Evolutionary conservation across 139 green algal genomes (phyloP).

Genomic region (Ulvella scutata): DNA sequence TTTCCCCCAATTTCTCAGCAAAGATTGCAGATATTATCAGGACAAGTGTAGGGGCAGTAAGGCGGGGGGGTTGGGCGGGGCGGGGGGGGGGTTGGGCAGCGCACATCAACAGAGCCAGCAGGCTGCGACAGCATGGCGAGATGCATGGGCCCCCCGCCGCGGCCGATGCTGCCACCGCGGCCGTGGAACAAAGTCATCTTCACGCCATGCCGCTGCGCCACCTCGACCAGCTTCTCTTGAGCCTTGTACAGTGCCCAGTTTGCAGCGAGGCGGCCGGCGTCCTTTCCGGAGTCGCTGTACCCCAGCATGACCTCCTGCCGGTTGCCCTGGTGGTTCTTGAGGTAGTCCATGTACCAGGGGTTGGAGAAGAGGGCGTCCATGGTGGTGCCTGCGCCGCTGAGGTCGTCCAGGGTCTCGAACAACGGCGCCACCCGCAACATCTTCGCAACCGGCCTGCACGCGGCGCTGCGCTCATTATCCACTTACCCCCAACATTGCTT

Average conservation of each 20-base stretch:
- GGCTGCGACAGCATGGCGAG: constrained; percentile 90
- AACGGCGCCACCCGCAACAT: constrained; percentile 80
- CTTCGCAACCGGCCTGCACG: too few relatives aligned
- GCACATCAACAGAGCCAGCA: constrained; percentile 35
- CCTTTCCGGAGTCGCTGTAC: constrained; percentile 94
- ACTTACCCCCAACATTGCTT: too few relatives aligned
- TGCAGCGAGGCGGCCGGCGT: constrained; percentile 81
- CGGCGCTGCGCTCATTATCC: too few relatives aligned
- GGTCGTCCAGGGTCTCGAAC: constrained; percentile 90
- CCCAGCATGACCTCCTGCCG: constrained; percentile 86
- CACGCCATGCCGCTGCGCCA: constrained; percentile 41
- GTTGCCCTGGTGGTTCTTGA: constrained; percentile 28
- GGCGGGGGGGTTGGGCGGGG: neutral
- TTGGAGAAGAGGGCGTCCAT: constrained; percentile 34
- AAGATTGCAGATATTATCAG: too few relatives aligned
- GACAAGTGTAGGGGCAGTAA: neutral
- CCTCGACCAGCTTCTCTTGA: constrained; percentile 39
- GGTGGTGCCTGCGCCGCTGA: constrained; percentile 39
- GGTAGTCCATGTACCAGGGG: constrained; percentile 50
- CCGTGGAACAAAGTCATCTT: constrained; percentile 93
- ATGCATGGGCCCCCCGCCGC: constrained; percentile 85
- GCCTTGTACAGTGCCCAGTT: constrained; percentile 76
- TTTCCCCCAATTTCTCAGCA: too few relatives aligned
- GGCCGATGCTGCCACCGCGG: constrained; percentile 82
- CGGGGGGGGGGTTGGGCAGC: neutral